phyloP scores from a whole-genome alignment of 2,329 filamentous ascomycete genomes.

The Sclerotinia sclerotiorum region DNA sequence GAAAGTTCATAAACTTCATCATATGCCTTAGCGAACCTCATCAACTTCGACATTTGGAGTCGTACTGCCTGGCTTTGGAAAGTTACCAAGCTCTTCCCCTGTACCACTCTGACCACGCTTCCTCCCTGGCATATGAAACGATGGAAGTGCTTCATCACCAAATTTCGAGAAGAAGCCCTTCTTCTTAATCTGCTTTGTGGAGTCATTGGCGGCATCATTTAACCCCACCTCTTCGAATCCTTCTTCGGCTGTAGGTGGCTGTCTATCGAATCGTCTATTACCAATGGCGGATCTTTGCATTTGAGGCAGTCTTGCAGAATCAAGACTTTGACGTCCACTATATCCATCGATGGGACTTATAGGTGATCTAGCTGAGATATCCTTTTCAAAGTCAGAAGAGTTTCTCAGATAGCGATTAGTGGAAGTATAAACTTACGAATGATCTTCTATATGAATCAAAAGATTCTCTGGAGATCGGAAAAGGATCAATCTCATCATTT shows the following conservation, averaged over 20 bases:
- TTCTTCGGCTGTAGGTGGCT: constrained; percentile 71
- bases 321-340: constrained; percentile 73
- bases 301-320: constrained; percentile 67
- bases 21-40: constrained; percentile 38
- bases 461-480: constrained; percentile 92
- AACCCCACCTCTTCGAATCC: constrained; percentile 88
- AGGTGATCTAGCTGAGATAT: constrained; percentile 86
- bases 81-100: constrained; percentile 68
- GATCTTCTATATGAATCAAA: constrained; percentile 96
- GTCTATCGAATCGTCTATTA: constrained; percentile 57
- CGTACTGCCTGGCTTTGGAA: constrained; percentile 43
- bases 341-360: constrained; percentile 56
- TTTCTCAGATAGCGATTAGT: neutral
- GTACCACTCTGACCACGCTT: constrained; percentile 71
- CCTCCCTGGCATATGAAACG: constrained; percentile 65
- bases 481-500: constrained; percentile 74
- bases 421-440: constrained; percentile 65
- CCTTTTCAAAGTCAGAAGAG: constrained; percentile 51
- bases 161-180: constrained; percentile 83
- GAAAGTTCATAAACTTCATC: neutral
- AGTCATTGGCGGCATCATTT: constrained; percentile 66
- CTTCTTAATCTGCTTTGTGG: constrained; percentile 51
- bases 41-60: constrained; percentile 30
- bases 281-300: constrained; percentile 61
- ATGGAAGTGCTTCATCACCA: constrained; percentile 51